Percentiles rank a stretch among this genome's conserved stretches.
Conservation (phyloP, 2,329 filamentous ascomycete species). For the Balansia obtecta region DNA sequence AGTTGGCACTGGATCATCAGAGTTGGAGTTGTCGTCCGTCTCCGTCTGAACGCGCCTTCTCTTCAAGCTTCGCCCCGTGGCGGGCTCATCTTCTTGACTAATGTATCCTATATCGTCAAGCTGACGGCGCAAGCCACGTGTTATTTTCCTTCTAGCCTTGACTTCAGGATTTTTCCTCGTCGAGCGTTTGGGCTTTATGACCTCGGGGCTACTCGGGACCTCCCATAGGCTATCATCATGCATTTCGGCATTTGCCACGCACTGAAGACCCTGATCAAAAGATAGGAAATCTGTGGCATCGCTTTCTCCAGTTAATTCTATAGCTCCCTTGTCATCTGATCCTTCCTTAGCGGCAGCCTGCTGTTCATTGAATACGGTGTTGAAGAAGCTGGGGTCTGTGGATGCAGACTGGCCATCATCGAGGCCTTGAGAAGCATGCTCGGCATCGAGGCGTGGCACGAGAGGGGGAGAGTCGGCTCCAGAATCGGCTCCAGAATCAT, state of each 20-base stretch:
- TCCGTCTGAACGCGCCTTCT: not conserved
- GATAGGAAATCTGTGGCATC: slow-evolving; percentile 2
- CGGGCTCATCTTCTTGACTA: slow-evolving; percentile 8
- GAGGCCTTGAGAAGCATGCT: slow-evolving; percentile 9
- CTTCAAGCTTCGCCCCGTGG: not conserved
- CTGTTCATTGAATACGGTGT: slow-evolving; percentile 34
- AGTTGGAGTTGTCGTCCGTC: slow-evolving; percentile 5
- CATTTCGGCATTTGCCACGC: not conserved
- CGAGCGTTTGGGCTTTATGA: not conserved
- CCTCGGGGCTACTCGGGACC: slow-evolving; percentile 30
- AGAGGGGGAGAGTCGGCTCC: not conserved
- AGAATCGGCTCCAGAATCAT: slow-evolving; percentile 8
- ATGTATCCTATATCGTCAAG: slow-evolving; percentile 10
- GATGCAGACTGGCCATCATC: slow-evolving; percentile 23
- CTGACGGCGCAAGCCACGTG: slow-evolving; percentile 8
- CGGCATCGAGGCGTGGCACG: not conserved
- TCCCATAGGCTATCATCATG: slow-evolving; percentile 26
- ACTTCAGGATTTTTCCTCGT: not conserved
- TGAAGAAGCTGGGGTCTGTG: slow-evolving; percentile 36
- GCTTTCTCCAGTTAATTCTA: not conserved
- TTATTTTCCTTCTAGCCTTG: slow-evolving; percentile 8
- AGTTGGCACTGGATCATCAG: slow-evolving; percentile 4
- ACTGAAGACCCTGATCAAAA: slow-evolving; percentile 7
- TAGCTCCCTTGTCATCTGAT: not conserved
- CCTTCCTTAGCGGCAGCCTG: slow-evolving; percentile 18